Evolutionary conservation across 139 green algal genomes (phyloP), one percentile per base, ranked within the genome.

Genomic region (Axilococcus clingmanii): DNA sequence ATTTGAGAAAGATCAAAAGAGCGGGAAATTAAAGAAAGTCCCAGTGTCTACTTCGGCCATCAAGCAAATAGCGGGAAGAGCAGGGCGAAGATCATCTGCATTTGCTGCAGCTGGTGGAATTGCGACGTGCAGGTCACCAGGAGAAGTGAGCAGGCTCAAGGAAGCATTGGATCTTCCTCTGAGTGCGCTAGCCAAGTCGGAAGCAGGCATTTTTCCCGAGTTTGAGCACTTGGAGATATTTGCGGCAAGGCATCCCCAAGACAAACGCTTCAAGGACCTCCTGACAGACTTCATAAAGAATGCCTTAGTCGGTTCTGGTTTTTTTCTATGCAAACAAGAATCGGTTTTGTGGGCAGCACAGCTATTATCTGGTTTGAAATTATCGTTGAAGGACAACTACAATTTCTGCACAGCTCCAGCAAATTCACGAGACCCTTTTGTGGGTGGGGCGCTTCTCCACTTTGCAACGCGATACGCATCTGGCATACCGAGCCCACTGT

Each of bases 181-280:
- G 28, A 52, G 59, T 3, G 15, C 59, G 37, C 48, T 64, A 29
- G 22, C 27, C 33, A 70, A 37, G 15, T 48, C 63, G 5, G 15
- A 17, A 7, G 61, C 61, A 0, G 61, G 63, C 22, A 51, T 79
- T 14, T 76, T 71, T 30, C 81, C 81, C 2, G 59, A 80, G 47
- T 91, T 81, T 40, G 80, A 91, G 42, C 82, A 90, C 20, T 62
- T 89, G 23, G 77, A 81, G 61, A 42, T 64, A 46, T 77, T 76
- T 51, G 71, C 62, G 5, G 52, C 43, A 7, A 46, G 61, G 40
- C 37, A 52, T 16, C 45, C 60, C 14, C 45, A 16, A 6, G 25
- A 30, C 15, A 42, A 19, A 19, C 1, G 1, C 5, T 53, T 59
- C 20, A 40, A 51, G 14, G 27, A 45, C 5, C 34, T 65, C 22